phyloP scores from a whole-genome alignment of 1,284 basidiomycete genomes.

The Boletus austroedulis region DNA sequence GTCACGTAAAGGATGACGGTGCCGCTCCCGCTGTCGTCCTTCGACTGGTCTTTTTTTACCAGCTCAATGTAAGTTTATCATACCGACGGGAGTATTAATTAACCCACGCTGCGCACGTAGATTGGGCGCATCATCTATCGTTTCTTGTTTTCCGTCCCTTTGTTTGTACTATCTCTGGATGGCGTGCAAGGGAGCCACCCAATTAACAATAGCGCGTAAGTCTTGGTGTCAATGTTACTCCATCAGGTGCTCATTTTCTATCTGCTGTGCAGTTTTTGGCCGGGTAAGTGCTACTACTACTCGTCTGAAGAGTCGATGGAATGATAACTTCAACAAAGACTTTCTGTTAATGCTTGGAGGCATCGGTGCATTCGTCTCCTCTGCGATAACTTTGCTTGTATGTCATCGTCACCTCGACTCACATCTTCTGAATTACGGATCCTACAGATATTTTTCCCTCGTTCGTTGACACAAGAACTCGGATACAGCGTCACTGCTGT shows the following conservation, averaged over 20 bases:
- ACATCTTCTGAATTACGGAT: neutral
- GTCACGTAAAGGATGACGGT: conserved; percentile 62
- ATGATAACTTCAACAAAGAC: conserved; percentile 40
- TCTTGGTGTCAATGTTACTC: conserved; percentile 16
- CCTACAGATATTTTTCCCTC: conserved; percentile 69
- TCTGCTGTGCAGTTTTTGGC: conserved; percentile 41
- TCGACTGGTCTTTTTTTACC: conserved; percentile 65
- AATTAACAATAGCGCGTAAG: conserved; percentile 56
- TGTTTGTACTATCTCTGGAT: conserved; percentile 62
- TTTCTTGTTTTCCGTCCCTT: conserved; percentile 63
- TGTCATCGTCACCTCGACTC: conserved; percentile 2
- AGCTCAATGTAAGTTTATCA: conserved; percentile 60
- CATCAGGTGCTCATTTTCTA: conserved; percentile 6
- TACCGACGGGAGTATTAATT: neutral
- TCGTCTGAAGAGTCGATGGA: neutral
- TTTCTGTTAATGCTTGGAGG: conserved; percentile 65
- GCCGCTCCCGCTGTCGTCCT: conserved; percentile 69
- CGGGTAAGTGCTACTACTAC: conserved; percentile 39
- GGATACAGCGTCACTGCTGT: conserved; percentile 47
- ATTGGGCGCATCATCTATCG: conserved; percentile 63
- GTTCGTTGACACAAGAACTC: conserved; percentile 59
- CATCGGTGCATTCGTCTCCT: conserved; percentile 70
- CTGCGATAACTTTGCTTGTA: conserved; percentile 70
- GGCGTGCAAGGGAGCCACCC: conserved; percentile 48
- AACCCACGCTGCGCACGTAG: conserved; percentile 34